Evolutionary conservation across 441 rosid genomes (phyloP), one percentile per base, ranked within the genome.

Genomic region (Bruguiera hainesii): DNA sequence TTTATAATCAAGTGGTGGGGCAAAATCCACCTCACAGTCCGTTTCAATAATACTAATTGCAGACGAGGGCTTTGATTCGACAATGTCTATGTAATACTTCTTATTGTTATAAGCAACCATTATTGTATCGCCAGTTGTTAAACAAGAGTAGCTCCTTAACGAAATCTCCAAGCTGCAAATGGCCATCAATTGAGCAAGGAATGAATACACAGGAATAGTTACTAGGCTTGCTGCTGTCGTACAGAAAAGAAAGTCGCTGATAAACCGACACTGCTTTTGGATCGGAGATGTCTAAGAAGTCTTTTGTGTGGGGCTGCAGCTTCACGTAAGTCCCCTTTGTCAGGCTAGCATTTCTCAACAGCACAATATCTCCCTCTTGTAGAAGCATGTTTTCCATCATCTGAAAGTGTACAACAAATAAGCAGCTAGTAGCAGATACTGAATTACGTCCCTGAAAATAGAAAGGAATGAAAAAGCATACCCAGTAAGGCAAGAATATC

Each of bases 401-500:
- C 97, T 90, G 49, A 75, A 68, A 76, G 60, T 13, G 21, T 0
- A 1, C 15, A 20, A 23, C 28, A 10, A 23, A 23, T 26, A 15
- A 55, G 58, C 58, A 23, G 29, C 6, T 10, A 23, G 28, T 23
- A 23, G 28, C 4, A 16, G 28, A 26, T 3, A 23, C 16, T 20
- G 58, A 55, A 55, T 55, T 55, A 23, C 58, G 1, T 23, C 29
- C 18, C 21, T 23, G 28, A 10, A 42, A 42, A 23, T 23, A 55
- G 57, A 55, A 20, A 23, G 15, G 16, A 55, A 55, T 55, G 58
- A 15, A 18, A 23, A 55, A 3, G 7, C 28, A 55, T 74, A 91
- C 97, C 97, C 97, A 91, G 60, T 85, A 91, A 29, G 97, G 96
- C 96, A 91, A 81, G 80, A 79, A 91, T 64, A 91, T 86, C 90